Base-by-base conservation (phyloP, 176 grass and related monocot species). In the Aegilops bicornis region DNA sequence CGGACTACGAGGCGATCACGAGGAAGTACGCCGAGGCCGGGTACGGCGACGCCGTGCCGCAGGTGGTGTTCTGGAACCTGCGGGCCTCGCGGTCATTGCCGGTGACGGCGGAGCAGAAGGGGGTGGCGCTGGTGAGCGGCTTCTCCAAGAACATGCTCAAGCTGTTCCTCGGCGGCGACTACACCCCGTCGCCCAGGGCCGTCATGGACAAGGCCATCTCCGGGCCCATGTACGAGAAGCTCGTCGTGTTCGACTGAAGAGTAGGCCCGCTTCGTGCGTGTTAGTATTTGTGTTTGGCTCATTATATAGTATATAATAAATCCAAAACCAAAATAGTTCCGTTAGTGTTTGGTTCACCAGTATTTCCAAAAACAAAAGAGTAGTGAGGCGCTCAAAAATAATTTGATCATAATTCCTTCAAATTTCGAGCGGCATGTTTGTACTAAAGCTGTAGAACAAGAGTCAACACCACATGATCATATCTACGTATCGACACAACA, bases 11-110 rank as follows among this genome's bases (percentile, higher is more conserved):
- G 95, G 92, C 90, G 24, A 91, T 92, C 54, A 39, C 25, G 15
- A 43, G 90, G 47, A 97, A 94, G 84, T 97, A 87, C 30, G 14
- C 20, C 33, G 76, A 88, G 66, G 88, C 77, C 3, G 92, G 90
- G 84, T 94, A 94, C 33, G 95, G 88, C 45, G 81, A 50, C 14
- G 84, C 69, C 2, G 84, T 97, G 54, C 90, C 92, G 19, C 80
- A 97, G 84, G 24, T 97, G 8, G 95, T 97, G 65, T 94, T 94
- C 89, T 97, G 90, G 95, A 97, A 94, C 83, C 77, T 97, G 8
- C 71, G 89, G 36, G 88, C 82, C 69, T 92, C 95, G 35, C 43
- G 24, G 16, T 85, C 88, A 8, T 76, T 88, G 73, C 90, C 92
- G 17, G 92, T 92, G 72, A 79, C 48, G 3, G 82, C 88, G 3